Base-by-base conservation (phyloP, 2,329 filamentous ascomycete genomes). In the Coleophoma eucalyptorum region DNA sequence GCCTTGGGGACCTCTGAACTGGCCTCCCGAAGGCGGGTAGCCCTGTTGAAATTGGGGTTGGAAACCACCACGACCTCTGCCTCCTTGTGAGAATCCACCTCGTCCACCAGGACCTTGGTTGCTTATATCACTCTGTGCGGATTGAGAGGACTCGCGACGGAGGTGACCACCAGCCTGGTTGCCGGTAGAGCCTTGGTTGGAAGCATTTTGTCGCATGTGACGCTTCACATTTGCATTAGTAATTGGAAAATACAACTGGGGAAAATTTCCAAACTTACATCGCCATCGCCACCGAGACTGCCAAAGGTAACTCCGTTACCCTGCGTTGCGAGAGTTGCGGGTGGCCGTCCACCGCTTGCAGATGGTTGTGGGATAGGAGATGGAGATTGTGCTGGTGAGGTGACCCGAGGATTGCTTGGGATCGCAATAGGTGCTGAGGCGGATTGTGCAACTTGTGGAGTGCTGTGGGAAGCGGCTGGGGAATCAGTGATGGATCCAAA, bases 361-460 rank as follows among this genome's bases (percentile, higher is more conserved):
- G 87, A 83, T 47, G 91, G 90, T 69, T 93, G 89, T 32, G 94
- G 93, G 61, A 97, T 97, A 4, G 94, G 94, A 40, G 90, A 93
- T 4, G 94, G 94, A 43, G 93, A 97, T 60, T 88, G 86, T 45
- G 89, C 85, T 5, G 94, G 94, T 43, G 92, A 96, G 44, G 85
- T 84, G 47, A 93, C 81, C 62, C 89, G 83, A 55, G 87, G 87
- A 65, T 89, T 85, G 71, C 75, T 65, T 65, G 83, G 84, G 70
- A 82, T 90, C 69, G 74, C 76, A 59, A 80, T 86, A 53, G 78
- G 81, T 35, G 76, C 78, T 57, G 81, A 73, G 58, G 70, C 26
- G 47, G 58, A 58, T 52, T 63, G 62, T 49, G 72, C 67, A 50
- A 74, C 69, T 62, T 86, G 80, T 13, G 87, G 86, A 45, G 79